Percentiles rank a stretch among this genome's conserved stretches.
These are phyloP conservation scores for Rhynchospora tenuis DNA, from an alignment of 176 grass and related monocot genomes.

Conservation along the genomic window DNA sequence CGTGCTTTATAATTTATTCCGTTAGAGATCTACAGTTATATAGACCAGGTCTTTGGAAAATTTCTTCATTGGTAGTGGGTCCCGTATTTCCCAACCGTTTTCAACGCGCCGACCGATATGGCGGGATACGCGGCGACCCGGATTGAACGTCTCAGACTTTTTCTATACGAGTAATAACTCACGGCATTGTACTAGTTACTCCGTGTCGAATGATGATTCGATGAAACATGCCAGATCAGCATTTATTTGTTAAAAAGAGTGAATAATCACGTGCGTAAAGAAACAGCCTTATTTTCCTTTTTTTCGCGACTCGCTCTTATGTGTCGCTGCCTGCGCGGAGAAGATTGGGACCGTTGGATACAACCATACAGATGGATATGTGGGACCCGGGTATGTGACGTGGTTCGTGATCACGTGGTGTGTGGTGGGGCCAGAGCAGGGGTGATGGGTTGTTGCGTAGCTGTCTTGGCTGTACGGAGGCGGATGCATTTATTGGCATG, in stretches of 20 bases:
- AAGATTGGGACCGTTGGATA: slow-evolving; percentile 7
- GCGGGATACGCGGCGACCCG: slow-evolving; percentile 13
- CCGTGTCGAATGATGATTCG: neutral
- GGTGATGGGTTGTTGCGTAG: slow-evolving; percentile 16
- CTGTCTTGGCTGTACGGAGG: slow-evolving; percentile 20
- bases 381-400: neutral
- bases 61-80: neutral
- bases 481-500: slow-evolving; percentile 26
- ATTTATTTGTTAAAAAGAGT: neutral
- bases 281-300: neutral
- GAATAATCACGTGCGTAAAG: neutral
- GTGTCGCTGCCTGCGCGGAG: neutral
- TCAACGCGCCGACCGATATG: slow-evolving; percentile 15
- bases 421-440: neutral
- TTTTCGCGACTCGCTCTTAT: neutral
- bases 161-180: neutral
- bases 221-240: neutral
- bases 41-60: neutral
- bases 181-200: neutral
- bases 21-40: neutral
- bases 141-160: neutral
- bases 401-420: neutral
- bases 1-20: too few relatives aligned
- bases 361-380: slow-evolving; percentile 1
- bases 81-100: neutral